Evolutionary conservation across 169 alveolate species (phyloP).

Genomic region (Babesia bovis): DNA sequence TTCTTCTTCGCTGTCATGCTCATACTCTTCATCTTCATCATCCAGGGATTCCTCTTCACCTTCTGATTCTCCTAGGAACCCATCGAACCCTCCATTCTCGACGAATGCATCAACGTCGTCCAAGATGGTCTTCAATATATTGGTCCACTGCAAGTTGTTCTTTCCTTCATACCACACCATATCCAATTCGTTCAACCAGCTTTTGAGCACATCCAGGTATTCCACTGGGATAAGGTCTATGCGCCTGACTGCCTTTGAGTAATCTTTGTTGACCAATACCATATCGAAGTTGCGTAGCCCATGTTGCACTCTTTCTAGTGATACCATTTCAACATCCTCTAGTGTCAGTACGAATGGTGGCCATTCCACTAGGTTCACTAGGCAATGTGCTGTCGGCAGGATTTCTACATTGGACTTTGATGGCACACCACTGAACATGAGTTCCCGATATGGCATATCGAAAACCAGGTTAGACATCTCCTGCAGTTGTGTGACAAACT

Average conservation of each 20-base stretch:
- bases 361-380: constrained; percentile 92
- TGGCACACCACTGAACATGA: constrained; percentile 94
- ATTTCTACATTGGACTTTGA: constrained; percentile 91
- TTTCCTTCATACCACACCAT: constrained; percentile 91
- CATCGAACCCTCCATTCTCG: constrained; percentile 84
- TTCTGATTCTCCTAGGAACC: constrained; percentile 85
- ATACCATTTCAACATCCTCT: constrained; percentile 93
- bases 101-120: constrained; percentile 85
- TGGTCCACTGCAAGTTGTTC: constrained; percentile 88
- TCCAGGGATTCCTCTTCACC: constrained; percentile 83
- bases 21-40: constrained; percentile 83
- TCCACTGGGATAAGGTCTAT: constrained; percentile 93
- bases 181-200: constrained; percentile 87
- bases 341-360: constrained; percentile 95
- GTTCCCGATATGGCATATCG: constrained; percentile 84
- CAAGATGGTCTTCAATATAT: constrained; percentile 81
- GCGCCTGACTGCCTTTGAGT: constrained; percentile 89
- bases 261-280: constrained; percentile 93
- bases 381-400: constrained; percentile 93
- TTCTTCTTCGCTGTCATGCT: constrained; percentile 68
- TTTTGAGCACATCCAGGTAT: constrained; percentile 89
- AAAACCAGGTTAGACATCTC: constrained; percentile 66
- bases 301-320: constrained; percentile 95
- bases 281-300: constrained; percentile 95
- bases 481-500: constrained; percentile 79